Base-by-base conservation (phyloP, 805 yeast species). In the Wickerhamiella siamensis region DNA sequence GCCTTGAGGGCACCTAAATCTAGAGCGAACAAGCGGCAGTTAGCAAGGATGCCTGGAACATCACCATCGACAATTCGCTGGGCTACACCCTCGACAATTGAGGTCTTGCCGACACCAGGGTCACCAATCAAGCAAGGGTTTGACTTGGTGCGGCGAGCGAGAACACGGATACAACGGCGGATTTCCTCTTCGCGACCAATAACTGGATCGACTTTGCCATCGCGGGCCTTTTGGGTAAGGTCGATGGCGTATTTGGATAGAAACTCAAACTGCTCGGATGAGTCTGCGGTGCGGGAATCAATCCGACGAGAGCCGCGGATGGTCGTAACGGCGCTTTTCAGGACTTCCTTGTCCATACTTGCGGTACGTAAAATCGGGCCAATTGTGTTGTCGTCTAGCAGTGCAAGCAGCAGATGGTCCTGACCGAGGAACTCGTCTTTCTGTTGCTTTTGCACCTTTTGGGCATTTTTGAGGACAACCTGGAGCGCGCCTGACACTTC, bases 111-210 rank as follows among this genome's bases (percentile, higher is more conserved):
- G 41, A 91, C 96, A 75, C 98, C 98, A 33, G 98, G 95, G 56
- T 91, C 98, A 70, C 98, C 98, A 55, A 91, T 86, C 46, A 91
- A 66, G 54, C 94, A 91, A 14, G 97, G 95, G 59, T 91, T 91
- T 5, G 96, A 87, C 64, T 91, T 91, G 33, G 94, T 83, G 65
- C 98, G 77, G 66, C 98, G 79, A n/a, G 98, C 87, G 46, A 91
- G 70, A 3, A 91, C 95, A 47, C 97, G 74, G 45, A 91, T 88
- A 26, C 95, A 83, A 51, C 96, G 73, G 65, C 97, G 75, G 51
- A 91, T 91, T 65, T 91, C 98, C 63, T 91, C 98, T 61, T 91
- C 98, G 66, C 98, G 81, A 43, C 98, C 98, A 58, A 91, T 91
- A 35, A 91, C 98, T 3, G 98, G 98, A 62, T 91, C 98, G 45